These are phyloP conservation scores for Pseudogymnoascus sp. DNA, from an alignment of 2,329 filamentous ascomycete genomes.

Conservation along the genomic window DNA sequence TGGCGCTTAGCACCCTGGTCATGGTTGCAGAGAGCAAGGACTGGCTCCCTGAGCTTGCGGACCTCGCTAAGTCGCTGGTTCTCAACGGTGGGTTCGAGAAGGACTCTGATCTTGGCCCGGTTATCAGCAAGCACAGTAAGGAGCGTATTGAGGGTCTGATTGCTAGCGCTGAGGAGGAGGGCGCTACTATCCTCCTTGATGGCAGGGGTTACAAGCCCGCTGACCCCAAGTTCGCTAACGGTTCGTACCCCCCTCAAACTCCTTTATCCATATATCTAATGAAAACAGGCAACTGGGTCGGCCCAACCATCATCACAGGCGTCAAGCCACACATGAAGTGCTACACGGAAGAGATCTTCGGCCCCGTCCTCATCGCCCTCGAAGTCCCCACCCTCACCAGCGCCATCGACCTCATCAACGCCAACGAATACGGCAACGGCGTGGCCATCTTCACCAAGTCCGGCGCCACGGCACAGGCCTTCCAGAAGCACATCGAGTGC, in stretches of 20 bases:
- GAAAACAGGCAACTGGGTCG: constrained; percentile 61
- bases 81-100: constrained; percentile 77
- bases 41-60: constrained; percentile 71
- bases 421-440: constrained; percentile 81
- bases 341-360: constrained; percentile 81
- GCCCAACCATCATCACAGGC: constrained; percentile 73
- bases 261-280: not conserved
- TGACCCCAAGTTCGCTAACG: constrained; percentile 63
- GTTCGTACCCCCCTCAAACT: constrained; percentile 26
- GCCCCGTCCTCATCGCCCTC: constrained; percentile 73
- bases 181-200: constrained; percentile 74
- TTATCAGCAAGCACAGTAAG: constrained; percentile 73
- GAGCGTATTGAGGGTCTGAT: constrained; percentile 71
- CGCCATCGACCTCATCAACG: constrained; percentile 73
- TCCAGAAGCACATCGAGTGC: constrained; percentile 74
- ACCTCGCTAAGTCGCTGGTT: constrained; percentile 62
- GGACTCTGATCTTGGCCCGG: constrained; percentile 71
- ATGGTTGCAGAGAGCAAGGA: constrained; percentile 79
- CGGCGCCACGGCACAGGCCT: constrained; percentile 67
- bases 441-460: constrained; percentile 77
- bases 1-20: constrained; percentile 76
- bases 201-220: constrained; percentile 65
- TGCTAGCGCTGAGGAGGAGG: constrained; percentile 68
- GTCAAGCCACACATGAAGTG: constrained; percentile 75
- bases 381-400: constrained; percentile 72